Conservation (phyloP, 495 filamentous ascomycete species). For the Bacidia gigantensis region DNA sequence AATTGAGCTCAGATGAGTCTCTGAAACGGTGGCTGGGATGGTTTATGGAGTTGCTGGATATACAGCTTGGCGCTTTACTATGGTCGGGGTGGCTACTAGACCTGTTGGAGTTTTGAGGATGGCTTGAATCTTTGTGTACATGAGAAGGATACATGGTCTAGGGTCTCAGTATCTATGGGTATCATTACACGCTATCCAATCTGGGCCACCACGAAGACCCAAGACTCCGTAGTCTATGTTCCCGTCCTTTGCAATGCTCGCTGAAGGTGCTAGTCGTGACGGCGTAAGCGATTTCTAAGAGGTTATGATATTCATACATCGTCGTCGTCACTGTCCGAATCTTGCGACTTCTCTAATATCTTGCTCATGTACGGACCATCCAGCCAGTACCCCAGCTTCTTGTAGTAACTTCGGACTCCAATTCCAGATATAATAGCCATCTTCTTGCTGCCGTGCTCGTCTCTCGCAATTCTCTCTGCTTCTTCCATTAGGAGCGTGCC, state of each 20-base stretch:
- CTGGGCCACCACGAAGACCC: background rate
- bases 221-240: background rate
- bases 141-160: background rate
- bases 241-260: background rate
- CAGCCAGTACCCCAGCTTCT: conserved; percentile 76
- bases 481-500: conserved; percentile 96
- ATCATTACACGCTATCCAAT: background rate
- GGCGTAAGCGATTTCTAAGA: background rate
- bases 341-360: conserved; percentile 29
- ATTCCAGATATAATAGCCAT: conserved; percentile 94
- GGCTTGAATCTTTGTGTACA: background rate
- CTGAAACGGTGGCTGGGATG: background rate
- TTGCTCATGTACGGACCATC: conserved; percentile 91
- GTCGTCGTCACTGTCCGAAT: conserved; percentile 31
- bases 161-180: background rate
- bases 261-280: background rate
- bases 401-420: conserved; percentile 87
- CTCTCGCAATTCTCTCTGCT: conserved; percentile 82
- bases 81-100: too few species aligned
- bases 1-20: conserved; percentile 17
- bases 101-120: background rate
- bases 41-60: background rate
- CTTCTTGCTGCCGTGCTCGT: conserved; percentile 86
- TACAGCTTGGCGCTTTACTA: background rate
- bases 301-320: conserved; percentile 1